Conservation (phyloP, 495 filamentous ascomycete genomes). For the Durotheca rogersii region DNA sequence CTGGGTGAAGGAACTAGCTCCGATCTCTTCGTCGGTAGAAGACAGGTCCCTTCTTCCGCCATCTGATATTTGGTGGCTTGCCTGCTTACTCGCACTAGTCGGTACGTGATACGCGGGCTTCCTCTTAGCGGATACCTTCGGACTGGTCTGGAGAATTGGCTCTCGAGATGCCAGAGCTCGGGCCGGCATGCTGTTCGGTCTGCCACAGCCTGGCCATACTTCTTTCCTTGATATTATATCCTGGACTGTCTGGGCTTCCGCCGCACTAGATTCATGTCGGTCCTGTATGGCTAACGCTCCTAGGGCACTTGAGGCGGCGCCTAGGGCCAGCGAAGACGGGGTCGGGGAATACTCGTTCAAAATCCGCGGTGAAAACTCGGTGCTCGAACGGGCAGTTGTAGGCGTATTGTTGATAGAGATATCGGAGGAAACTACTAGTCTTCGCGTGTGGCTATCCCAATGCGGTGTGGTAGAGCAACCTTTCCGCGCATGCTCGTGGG, state of each 20-base stretch:
- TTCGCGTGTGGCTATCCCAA: conserved; percentile 50
- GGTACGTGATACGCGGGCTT: conserved; percentile 18
- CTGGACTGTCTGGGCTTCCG: conserved; percentile 12
- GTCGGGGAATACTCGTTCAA: conserved; percentile 28
- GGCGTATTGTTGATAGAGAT: conserved; percentile 26
- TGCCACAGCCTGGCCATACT: conserved; percentile 3
- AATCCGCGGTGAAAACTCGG: conserved; percentile 28
- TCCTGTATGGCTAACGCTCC: conserved; percentile 38
- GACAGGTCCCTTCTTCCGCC: conserved; percentile 15
- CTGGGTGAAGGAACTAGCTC: conserved; percentile 4
- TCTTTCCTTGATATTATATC: conserved; percentile 13
- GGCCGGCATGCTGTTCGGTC: conserved; percentile 9
- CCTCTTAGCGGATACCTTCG: conserved; percentile 18
- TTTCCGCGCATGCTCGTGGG: conserved; percentile 29
- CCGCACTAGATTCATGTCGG: conserved; percentile 17
- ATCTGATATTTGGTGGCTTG: conserved; percentile 9
- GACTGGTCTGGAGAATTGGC: conserved; percentile 1
- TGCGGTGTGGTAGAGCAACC: conserved; percentile 28
- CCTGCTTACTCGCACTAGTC: conserved; percentile 23
- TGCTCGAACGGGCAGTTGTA: conserved; percentile 22
- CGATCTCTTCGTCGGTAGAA: conserved; percentile 26
- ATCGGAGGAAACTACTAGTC: conserved; percentile 37
- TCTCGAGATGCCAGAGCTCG: conserved; percentile 17
- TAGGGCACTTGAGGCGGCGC: conserved; percentile 50
- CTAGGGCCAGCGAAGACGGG: conserved; percentile 44